Percentiles rank a stretch among this genome's conserved stretches.
These are phyloP conservation scores for Exophiala sp. DNA, from an alignment of 2,329 filamentous ascomycete species.

Conservation along the genomic window DNA sequence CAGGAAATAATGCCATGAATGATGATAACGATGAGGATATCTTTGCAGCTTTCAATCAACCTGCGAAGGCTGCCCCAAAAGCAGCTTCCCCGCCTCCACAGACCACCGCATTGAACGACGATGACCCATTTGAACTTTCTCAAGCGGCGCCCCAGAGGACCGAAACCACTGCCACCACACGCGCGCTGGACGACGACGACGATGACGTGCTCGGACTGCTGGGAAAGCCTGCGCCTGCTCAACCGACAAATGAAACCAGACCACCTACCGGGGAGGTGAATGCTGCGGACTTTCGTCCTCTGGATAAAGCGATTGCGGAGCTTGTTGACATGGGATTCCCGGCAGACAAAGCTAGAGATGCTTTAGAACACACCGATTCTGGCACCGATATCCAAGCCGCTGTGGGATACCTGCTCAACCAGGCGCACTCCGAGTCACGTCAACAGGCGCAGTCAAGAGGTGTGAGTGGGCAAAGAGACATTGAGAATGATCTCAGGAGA, in stretches of 20 bases:
- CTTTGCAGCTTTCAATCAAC: conserved; percentile 54
- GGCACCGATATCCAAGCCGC: conserved; percentile 78
- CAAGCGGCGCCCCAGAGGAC: conserved; percentile 47
- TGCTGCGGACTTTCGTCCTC: conserved; percentile 43
- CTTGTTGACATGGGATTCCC: conserved; percentile 93
- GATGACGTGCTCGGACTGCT: conserved; percentile 59
- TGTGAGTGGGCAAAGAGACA: conserved; percentile 13
- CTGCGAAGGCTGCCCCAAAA: conserved; percentile 32
- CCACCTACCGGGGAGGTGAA: conserved; percentile 24
- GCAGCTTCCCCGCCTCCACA: conserved; percentile 17
- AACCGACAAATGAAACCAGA: conserved; percentile 8
- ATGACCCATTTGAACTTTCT: conserved; percentile 80
- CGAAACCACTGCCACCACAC: conserved; percentile 48
- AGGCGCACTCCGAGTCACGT: conserved; percentile 78
- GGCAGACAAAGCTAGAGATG: conserved; percentile 71
- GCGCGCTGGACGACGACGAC: conserved; percentile 52
- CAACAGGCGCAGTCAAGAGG: conserved; percentile 48
- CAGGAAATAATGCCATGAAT: conserved; percentile 6
- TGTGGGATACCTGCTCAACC: conserved; percentile 81
- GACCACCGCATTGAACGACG: conserved; percentile 52
- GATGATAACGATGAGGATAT: conserved; percentile 56
- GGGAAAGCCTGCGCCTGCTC: conserved; percentile 51
- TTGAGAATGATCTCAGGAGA: conserved; percentile 38
- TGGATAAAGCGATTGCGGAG: conserved; percentile 77
- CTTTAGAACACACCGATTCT: conserved; percentile 71